phyloP scores from a whole-genome alignment of 306 rosid species.

The Cucurbita ficifolia region DNA sequence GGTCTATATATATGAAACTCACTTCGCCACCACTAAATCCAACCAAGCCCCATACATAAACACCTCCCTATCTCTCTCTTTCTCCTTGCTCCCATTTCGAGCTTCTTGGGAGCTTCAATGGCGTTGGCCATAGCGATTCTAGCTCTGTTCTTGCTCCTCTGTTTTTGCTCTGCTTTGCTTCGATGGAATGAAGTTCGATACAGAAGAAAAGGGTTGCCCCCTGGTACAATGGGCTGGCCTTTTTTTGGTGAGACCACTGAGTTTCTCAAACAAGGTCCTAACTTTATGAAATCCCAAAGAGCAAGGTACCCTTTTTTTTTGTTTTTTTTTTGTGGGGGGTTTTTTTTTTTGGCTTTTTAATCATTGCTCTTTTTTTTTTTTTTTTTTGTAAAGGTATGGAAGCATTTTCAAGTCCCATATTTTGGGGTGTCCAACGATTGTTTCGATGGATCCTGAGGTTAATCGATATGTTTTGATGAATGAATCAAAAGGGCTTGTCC shows the following conservation, averaged over 20 bases:
- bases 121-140: constrained; percentile 35
- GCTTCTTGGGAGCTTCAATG: constrained; percentile 51
- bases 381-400: constrained; percentile 51
- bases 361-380: background rate
- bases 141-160: constrained; percentile 37
- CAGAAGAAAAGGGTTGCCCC: constrained; percentile 80
- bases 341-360: background rate
- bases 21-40: constrained; percentile 16
- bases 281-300: constrained; percentile 86
- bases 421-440: constrained; percentile 89
- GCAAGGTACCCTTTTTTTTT: constrained; percentile 41
- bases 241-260: constrained; percentile 89
- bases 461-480: constrained; percentile 81
- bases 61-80: background rate
- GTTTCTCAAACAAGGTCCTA: constrained; percentile 92
- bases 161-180: constrained; percentile 73
- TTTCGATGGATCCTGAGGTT: constrained; percentile 90
- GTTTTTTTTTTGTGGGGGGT: background rate
- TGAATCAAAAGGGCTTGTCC: constrained; percentile 87
- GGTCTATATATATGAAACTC: constrained; percentile 43
- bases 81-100: constrained; percentile 12
- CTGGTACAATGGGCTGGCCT: constrained; percentile 99
- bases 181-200: constrained; percentile 76
- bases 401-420: constrained; percentile 92
- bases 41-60: constrained; percentile 24